Evolutionary conservation across 1,284 basidiomycete genomes (phyloP), one percentile per base, ranked within the genome.

Genomic region (Sparassis latifolia): DNA sequence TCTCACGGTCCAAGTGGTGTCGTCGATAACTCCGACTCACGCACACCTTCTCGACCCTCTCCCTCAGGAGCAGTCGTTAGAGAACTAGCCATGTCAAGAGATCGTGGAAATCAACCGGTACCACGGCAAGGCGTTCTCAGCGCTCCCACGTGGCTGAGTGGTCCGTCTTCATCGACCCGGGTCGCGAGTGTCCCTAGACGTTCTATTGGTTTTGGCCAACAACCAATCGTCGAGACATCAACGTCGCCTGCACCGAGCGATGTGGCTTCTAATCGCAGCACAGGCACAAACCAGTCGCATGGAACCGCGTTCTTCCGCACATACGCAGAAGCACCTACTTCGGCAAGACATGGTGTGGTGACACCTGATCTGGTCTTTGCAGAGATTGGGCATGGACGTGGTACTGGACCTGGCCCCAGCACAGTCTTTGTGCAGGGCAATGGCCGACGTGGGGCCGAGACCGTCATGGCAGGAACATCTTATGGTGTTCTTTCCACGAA

Each of bases 291-390:
- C 44, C 73, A 74, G 41, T 81, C 79, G 2, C 80, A 74, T 53
- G 80, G 78, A 3, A 77, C 76, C 3, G 64, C 56, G 0, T 87
- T 85, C 63, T 86, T 84, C 65, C 75, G 80, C 20, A 74, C 76
- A 33, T 84, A 82, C 60, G 72, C 76, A 40, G 78, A 80, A 33
- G 62, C 67, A 29, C 60, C 67, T 2, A 63, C 67, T 10, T 65
- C 67, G 2, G 64, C 66, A 10, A 74, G 72, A 52, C 77, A 76
- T 55, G 84, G 83, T 35, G 75, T 78, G 12, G 69, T 82, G 62
- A 88, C 86, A 4, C 85, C 86, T 12, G 86, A 89, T 59, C 71
- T 87, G 45, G 75, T 84, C 53, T 87, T 77, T 56, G 85, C 86
- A 2, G 86, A 89, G 61, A 82, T 87, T 52, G 86, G 86, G 6